Base-by-base conservation (phyloP, 2,329 filamentous ascomycete genomes). In the Magnaporthales sp. region DNA sequence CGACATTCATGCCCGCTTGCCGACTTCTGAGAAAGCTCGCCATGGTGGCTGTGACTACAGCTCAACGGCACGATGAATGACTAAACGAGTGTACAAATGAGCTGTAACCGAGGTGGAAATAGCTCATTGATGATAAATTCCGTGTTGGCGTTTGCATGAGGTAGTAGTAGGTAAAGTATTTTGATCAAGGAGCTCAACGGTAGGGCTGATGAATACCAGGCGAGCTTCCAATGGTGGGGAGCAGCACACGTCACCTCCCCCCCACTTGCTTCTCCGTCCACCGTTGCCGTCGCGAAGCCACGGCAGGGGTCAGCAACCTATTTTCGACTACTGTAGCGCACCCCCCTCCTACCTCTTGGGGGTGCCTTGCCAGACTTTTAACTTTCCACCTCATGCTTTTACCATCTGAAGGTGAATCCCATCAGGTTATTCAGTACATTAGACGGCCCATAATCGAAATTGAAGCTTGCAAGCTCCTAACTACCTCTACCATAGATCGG, bases 1-100 rank as follows among this genome's bases (percentile, higher is more conserved):
- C 95, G 78, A 90, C 91, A 76, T 93, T 90, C 72, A 99, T 90
- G 74, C 95, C 95, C 67, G 92, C 87, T 83, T 98, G 95, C 83
- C 96, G 97, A 72, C 91, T 91, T 76, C 95, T 86, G 69, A 99
- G 81, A 76, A 98, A 94, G 73, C 91, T 87, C 66, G 93, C 88
- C 93, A 97, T 97, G 3, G 63, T 69, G 67, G 26, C 11, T 46
- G n/a, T 51, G 32, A 46, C 32, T 19, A 46, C 5, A 19, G 32
- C 13, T 46, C 32, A 51, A 51, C 38, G 19, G 38, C 38, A 51
- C 38, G 38, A 51, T 19, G 19, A n/a, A 2, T n/a, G 19, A 51
- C n/a, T 3, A n/a, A 51, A n/a, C 13, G 38, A 51, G 19, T 51
- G 38, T 51, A 51, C 5, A 51, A 51, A 51, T 51, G 38, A 51